Evolutionary conservation across 768 basidiomycete species (phyloP).

Genomic region (Gloeostereum incarnatum): DNA sequence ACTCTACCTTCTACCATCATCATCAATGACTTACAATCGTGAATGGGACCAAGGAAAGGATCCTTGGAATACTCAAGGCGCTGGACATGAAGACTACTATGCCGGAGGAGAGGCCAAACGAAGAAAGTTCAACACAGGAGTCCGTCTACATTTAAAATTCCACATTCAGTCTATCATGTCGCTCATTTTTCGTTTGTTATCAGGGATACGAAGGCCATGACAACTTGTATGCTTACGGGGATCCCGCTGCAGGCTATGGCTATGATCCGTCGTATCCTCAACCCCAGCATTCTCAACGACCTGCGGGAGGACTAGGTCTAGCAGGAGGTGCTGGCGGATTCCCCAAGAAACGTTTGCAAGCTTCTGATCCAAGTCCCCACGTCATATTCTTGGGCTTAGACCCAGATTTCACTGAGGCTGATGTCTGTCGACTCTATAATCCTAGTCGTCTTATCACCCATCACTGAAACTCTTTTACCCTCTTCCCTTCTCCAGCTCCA

Average conservation of each 20-base stretch:
- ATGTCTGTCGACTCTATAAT: constrained; percentile 53
- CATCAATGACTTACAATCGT: constrained; percentile 63
- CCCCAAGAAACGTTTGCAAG: constrained; percentile 68
- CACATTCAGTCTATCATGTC: constrained; percentile 7
- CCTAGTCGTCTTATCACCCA: constrained; percentile 19
- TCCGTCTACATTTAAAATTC: constrained; percentile 25
- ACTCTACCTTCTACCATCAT: constrained; percentile 15
- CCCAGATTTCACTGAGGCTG: constrained; percentile 85
- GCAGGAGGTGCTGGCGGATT: constrained; percentile 25
- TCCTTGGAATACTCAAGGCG: constrained; percentile 39
- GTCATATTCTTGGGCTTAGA: constrained; percentile 95
- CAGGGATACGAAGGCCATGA: constrained; percentile 40
- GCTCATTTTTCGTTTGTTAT: constrained; percentile 28
- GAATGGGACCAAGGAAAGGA: constrained; percentile 86
- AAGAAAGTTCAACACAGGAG: constrained; percentile 72
- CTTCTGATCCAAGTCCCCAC: constrained; percentile 84
- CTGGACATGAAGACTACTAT: constrained; percentile 61
- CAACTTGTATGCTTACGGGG: constrained; percentile 18
- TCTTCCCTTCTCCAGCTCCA: constrained; percentile 52
- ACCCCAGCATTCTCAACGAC: constrained; percentile 35
- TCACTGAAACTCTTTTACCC: constrained; percentile 23
- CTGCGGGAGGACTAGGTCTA: constrained; percentile 27
- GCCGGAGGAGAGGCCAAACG: constrained; percentile 72
- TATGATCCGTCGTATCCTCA: too few species aligned
- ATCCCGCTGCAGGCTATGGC: constrained; percentile 9